phyloP scores from a whole-genome alignment of 2,329 filamentous ascomycete genomes.

The Talaromyces sp. region DNA sequence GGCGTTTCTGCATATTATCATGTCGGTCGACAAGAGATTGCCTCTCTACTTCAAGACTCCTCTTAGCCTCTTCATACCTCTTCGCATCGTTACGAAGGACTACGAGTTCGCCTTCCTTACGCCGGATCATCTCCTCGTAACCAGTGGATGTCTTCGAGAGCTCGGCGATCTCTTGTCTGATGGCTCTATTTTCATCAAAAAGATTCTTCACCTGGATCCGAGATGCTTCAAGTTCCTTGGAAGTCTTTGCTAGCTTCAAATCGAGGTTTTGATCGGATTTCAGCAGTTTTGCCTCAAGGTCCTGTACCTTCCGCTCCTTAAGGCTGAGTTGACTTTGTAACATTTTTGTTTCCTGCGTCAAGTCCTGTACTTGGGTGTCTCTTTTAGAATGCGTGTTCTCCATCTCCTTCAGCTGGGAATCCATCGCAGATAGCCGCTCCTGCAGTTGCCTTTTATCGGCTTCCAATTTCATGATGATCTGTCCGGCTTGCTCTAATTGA shows the following conservation, averaged over 20 bases:
- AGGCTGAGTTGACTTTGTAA: slow-evolving; percentile 82
- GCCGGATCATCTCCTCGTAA: slow-evolving; percentile 87
- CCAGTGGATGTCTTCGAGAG: slow-evolving; percentile 87
- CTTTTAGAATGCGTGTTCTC: slow-evolving; percentile 66
- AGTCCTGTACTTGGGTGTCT: slow-evolving; percentile 66
- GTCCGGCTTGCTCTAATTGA: slow-evolving; percentile 86
- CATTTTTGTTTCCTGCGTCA: slow-evolving; percentile 83
- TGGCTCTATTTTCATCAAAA: slow-evolving; percentile 70
- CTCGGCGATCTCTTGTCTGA: slow-evolving; percentile 79
- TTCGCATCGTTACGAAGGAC: slow-evolving; percentile 80
- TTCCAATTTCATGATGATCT: slow-evolving; percentile 80
- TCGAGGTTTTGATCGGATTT: slow-evolving; percentile 85
- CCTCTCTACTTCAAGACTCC: slow-evolving; percentile 72
- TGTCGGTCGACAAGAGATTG: slow-evolving; percentile 66
- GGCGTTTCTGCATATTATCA: slow-evolving; percentile 67
- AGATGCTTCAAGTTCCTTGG: slow-evolving; percentile 71
- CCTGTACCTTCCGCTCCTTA: slow-evolving; percentile 84
- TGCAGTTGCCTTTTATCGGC: slow-evolving; percentile 74
- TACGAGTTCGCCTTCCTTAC: slow-evolving; percentile 88
- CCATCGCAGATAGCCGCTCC: slow-evolving; percentile 62
- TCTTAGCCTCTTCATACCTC: slow-evolving; percentile 74
- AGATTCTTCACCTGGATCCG: slow-evolving; percentile 73
- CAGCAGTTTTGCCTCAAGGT: slow-evolving; percentile 77
- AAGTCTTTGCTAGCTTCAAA: slow-evolving; percentile 69
- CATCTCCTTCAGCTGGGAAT: slow-evolving; percentile 65